Base-by-base conservation (phyloP, 179 eudicot genomes). In the Nepenthes alata region DNA sequence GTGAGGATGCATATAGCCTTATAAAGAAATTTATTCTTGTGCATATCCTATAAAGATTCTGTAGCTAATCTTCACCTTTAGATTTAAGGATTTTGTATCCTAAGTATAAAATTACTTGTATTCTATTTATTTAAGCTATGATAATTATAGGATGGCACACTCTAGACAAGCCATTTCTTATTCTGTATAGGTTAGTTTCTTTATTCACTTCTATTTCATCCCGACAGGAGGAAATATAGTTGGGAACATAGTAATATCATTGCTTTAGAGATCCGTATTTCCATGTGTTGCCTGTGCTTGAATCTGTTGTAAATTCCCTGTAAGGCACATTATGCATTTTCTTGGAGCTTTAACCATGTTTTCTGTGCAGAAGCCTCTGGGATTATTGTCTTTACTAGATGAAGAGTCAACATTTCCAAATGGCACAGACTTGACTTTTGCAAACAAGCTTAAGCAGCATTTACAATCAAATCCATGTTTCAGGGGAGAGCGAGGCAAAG, bases 341-440 rank as follows among this genome's bases (percentile, higher is more conserved):
- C 11, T 7, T 53, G 56, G 56, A 53, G 56, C 8, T 55, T 5
- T 34, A 36, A 6, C 39, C 39, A 6, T 67, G 2, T 67, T 62
- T 59, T 70, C 67, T 51, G 35, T 72, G 72, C 91, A 94, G 97
- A 94, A 90, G 80, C 99, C 99, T 5, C 68, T 94, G 77, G 99
- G 99, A 13, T 71, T 94, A 67, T 58, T 83, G 70, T 90, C 99
- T 64, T 67, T 94, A 69, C 77, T 94, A 61, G 97, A 94, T 67
- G 99, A 94, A 67, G 97, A 90, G 74, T 94, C 99, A 58, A 94
- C 88, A 62, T 89, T 90, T 67, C 97, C 99, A 11, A 94, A 90
- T 79, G 99, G 86, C 60, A 87, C 99, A 63, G 99, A 94, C 74
- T 61, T 85, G 78, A 82, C 85, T 39, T 90, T 94, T 65, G 97